phyloP scores from a whole-genome alignment of 139 green algal species.

The Pseudopediastrum boryanum region DNA sequence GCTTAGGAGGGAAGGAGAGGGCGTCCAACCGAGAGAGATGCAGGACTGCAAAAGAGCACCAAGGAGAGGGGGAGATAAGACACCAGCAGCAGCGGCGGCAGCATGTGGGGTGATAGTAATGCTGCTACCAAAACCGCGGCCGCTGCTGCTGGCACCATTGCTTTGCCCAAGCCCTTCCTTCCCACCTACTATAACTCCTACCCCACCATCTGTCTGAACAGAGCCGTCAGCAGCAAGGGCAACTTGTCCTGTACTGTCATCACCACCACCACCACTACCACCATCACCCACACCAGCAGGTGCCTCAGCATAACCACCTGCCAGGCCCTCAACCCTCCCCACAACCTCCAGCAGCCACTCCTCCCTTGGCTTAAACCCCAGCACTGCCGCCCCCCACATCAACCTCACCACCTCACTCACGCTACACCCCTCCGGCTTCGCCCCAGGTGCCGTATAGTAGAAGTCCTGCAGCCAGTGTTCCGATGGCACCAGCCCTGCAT shows the following conservation, averaged over 20 bases:
- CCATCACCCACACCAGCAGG: not conserved
- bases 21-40: not conserved
- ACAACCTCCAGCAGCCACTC: too few species aligned
- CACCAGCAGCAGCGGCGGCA: too few species aligned
- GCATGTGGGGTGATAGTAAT: too few species aligned
- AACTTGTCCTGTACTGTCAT: not conserved
- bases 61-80: too few species aligned
- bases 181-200: too few species aligned
- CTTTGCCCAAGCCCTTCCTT: too few species aligned
- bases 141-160: too few species aligned
- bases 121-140: too few species aligned
- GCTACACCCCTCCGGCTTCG: not conserved
- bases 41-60: conserved; percentile 10
- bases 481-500: conserved; percentile 12
- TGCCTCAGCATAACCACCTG: conserved; percentile 12
- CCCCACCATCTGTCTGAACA: too few species aligned
- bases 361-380: conserved; percentile 10
- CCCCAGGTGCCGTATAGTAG: not conserved
- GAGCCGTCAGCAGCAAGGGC: not conserved
- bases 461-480: conserved; percentile 2
- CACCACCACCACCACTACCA: not conserved
- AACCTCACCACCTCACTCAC: conserved; percentile 17
- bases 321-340: too few species aligned
- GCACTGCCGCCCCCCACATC: conserved; percentile 31
- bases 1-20: not conserved